Conservation (phyloP, 306 rosid genomes). For the Cucurbita maxima region DNA sequence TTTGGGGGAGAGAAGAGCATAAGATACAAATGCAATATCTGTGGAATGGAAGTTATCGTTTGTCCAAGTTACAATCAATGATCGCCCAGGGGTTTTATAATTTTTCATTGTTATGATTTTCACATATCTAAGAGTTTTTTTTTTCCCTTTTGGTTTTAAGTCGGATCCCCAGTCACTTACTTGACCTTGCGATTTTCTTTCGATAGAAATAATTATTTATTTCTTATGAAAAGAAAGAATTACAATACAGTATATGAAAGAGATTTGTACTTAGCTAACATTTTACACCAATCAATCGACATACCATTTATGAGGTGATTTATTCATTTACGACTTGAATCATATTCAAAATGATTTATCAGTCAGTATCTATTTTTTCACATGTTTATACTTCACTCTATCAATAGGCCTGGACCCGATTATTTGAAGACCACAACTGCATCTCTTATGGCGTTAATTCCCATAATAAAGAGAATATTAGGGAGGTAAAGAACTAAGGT, state of each 20-base stretch:
- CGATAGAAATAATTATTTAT: background rate
- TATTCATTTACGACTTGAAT: background rate
- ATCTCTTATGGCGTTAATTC: slow-evolving; percentile 58
- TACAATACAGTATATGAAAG: background rate
- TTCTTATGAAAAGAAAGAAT: background rate
- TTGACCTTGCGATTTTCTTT: background rate
- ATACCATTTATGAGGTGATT: background rate
- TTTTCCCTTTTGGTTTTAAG: background rate
- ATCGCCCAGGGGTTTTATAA: background rate
- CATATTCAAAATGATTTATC: background rate
- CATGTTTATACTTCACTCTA: background rate
- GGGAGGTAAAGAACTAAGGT: slow-evolving; percentile 38
- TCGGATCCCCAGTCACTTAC: background rate
- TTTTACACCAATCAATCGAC: too few relatives aligned
- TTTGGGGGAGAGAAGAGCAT: background rate
- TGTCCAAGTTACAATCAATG: background rate
- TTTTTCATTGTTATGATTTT: background rate
- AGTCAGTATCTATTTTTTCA: background rate
- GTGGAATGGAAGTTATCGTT: background rate
- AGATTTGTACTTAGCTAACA: background rate
- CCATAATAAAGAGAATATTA: slow-evolving; percentile 60
- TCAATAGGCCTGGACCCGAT: slow-evolving; percentile 50
- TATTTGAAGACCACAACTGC: slow-evolving; percentile 37
- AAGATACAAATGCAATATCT: background rate
- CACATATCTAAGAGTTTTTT: background rate